Evolutionary conservation across 2,329 filamentous ascomycete genomes (phyloP), one percentile per base, ranked within the genome.

Genomic region (Falciphora oryzae): DNA sequence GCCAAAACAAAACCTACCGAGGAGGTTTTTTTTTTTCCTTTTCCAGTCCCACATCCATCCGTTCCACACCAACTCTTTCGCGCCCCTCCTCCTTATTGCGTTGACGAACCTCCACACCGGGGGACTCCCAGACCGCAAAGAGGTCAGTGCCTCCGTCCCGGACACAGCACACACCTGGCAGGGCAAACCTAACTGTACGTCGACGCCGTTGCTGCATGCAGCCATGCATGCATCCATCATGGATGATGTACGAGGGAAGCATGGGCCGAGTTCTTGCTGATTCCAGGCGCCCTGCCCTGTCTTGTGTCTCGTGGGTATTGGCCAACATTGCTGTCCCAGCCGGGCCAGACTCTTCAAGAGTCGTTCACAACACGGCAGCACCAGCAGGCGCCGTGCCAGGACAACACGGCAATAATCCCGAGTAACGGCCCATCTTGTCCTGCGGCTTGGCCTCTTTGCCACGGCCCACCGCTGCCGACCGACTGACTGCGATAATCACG

Each of bases 31-130:
- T 27, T 57, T 57, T 3, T 57, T n/a, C 7, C n/a, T 8, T 53
- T 3, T 4, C 53, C 25, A 13, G 53, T 57, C n/a, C n/a, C 22
- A 3, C 44, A 16, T 53, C n/a, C 44, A 4, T 53, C 16, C n/a
- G 44, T 4, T 53, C 53, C 25, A 27, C 56, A 64, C 62, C n/a
- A 59, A 65, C 35, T 28, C 57, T 53, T 27, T 53, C 53, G 35
- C 14, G 38, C 38, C 38, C 38, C 38, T 50, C 38, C 16, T 50
- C 38, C 8, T 50, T 18, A 50, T 50, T 50, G 38, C 38, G 38
- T 50, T 50, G 7, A 50, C 16, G 38, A 50, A 50, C 38, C 38
- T 18, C 38, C 38, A 50, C 38, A 50, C 16, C 38, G 16, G 38
- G 32, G 38, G 38, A 16, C 38, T 50, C 38, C 32, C 38, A 18